Conservation (phyloP, 495 filamentous ascomycete genomes). For the Trichodelitschia bisporula region DNA sequence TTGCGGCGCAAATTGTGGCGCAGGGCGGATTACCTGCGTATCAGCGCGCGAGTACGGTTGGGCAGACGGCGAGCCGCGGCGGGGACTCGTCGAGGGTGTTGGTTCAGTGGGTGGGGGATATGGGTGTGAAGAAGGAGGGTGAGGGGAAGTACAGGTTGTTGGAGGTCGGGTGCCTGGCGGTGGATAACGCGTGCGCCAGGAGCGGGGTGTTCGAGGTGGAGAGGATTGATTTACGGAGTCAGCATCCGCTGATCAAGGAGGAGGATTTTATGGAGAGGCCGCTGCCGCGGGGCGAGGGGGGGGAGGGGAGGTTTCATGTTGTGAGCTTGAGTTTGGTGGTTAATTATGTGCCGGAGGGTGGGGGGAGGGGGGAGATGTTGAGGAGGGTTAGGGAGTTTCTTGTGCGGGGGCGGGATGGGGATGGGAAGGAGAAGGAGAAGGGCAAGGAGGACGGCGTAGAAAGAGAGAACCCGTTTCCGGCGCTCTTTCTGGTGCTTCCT, state of each 20-base stretch:
- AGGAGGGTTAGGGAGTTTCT: constrained; percentile 46
- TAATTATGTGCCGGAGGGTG: constrained; percentile 68
- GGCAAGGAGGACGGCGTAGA: background rate
- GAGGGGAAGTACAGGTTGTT: constrained; percentile 23
- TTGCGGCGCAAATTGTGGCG: constrained; percentile 33
- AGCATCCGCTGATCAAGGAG: constrained; percentile 49
- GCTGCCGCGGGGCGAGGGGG: constrained; percentile 34
- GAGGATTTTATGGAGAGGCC: constrained; percentile 92
- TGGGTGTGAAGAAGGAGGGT: constrained; percentile 9
- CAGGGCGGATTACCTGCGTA: constrained; percentile 66
- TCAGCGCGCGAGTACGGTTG: constrained; percentile 69
- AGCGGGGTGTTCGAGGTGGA: constrained; percentile 44
- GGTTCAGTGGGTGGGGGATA: constrained; percentile 53
- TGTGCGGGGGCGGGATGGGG: constrained; percentile 7
- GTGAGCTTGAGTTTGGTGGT: constrained; percentile 87
- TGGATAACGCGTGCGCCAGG: constrained; percentile 58
- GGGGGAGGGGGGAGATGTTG: constrained; percentile 70
- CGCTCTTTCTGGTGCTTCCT: constrained; percentile 75
- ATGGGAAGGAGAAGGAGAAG: constrained; percentile 4
- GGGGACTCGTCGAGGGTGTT: constrained; percentile 76
- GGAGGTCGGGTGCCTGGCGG: constrained; percentile 76
- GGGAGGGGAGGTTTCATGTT: constrained; percentile 50
- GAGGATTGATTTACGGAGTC: constrained; percentile 78
- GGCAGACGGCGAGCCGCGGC: constrained; percentile 61
- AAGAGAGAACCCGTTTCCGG: constrained; percentile 29